A percentile compares a stretch with the other conserved stretches of the same genome.
phyloP scores from a whole-genome alignment of 2,329 filamentous ascomycete species.

The Fusarium xyrophilum region DNA sequence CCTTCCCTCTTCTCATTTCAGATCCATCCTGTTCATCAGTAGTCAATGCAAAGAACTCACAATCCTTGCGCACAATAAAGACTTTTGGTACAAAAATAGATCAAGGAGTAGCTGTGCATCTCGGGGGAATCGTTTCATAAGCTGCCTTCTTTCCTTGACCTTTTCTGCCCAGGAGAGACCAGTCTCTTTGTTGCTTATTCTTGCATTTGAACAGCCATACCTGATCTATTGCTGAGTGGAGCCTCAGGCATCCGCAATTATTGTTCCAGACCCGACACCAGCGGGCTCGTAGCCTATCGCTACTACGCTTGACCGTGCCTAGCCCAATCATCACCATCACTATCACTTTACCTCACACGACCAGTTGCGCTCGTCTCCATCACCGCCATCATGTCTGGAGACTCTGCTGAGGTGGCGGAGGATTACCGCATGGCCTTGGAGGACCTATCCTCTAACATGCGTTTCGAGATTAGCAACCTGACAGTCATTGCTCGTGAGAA shows the following conservation, averaged over 20 bases:
- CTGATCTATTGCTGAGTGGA: neutral
- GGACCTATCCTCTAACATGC: conserved; percentile 88
- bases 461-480: conserved; percentile 95
- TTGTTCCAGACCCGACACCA: neutral
- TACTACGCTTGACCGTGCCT: conserved; percentile 15
- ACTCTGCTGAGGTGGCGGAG: conserved; percentile 85
- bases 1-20: neutral
- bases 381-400: conserved; percentile 54
- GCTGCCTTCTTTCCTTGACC: neutral
- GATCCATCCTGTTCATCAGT: neutral
- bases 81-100: neutral
- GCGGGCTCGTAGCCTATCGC: neutral
- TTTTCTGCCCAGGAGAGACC: neutral
- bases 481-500: conserved; percentile 98
- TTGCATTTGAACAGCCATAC: neutral
- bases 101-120: neutral
- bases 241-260: conserved; percentile 16
- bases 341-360: conserved; percentile 14
- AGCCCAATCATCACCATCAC: conserved; percentile 17
- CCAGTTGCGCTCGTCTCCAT: conserved; percentile 21
- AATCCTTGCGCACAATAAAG: neutral
- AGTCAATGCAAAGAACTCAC: neutral
- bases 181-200: neutral
- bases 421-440: conserved; percentile 94
- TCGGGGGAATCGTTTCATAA: neutral